Evolutionary conservation across 345 rosid species (phyloP), one percentile per base, ranked within the genome.

Genomic region (Ricinus communis): DNA sequence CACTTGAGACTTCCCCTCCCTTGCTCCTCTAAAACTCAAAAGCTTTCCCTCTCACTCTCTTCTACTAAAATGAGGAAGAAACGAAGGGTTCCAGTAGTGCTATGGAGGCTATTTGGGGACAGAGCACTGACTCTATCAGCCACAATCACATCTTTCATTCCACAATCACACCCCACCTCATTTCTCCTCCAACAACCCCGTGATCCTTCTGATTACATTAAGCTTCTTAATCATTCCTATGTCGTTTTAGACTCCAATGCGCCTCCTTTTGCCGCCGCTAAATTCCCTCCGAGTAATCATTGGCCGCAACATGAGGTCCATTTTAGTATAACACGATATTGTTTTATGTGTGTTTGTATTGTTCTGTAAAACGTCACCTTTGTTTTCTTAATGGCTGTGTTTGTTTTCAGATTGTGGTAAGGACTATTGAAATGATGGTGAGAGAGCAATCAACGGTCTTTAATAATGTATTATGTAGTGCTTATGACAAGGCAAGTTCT

Each of bases 121-220:
- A 59, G 79, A 28, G 90, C 88, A 9, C 79, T 55, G 24, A 81
- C 80, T 27, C 76, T 93, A 7, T 74, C 84, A 74, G 71, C 74
- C 49, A 62, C 87, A 1, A 74, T 91, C 40, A 40, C 77, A 27
- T 80, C 82, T 38, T 69, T 91, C 50, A 66, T 80, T 49, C 52
- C 75, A 45, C 80, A 71, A 43, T 0, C 68, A 22, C 52, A 10
- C 64, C 71, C 64, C 71, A 57, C 40, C 70, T 70, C 85, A 33
- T 83, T 83, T 70, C 87, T 93, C 43, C 24, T 85, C 53, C 81
- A 80, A 46, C 80, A 80, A 40, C 80, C 72, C 0, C 79, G 69
- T 19, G 98, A 93, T 71, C 93, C 97, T 1, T 24, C 56, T 13
- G 76, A 82, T 31, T 93, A 91, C 76, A 78, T 80, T 12, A 72